Base-by-base conservation (phyloP, 75 land plant genomes). In the Sequoia sempervirens region DNA sequence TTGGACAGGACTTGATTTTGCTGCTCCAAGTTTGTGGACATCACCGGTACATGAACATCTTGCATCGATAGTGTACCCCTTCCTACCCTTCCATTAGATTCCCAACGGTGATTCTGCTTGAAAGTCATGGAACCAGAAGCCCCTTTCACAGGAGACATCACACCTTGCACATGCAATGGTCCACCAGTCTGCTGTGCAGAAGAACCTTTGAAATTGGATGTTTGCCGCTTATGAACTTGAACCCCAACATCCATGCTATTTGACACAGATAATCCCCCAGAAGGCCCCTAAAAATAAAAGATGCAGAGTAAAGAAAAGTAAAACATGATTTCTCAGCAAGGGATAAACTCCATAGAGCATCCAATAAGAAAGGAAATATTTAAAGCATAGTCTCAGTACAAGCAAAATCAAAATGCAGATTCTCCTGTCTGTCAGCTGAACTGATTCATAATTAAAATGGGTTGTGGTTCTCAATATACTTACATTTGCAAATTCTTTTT, bases 61-160 rank as follows among this genome's bases (percentile, higher is more conserved):
- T 82, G 87, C 75, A 83, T 86, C 36, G 83, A 74, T n/a, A 87
- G 86, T 80, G 86, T 88, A 64, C 88, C 85, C 82, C 83, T 87
- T 38, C 89, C 84, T 15, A 85, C 76, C 81, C 84, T 87, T 53
- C 92, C 90, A 82, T 86, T 82, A 45, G 84, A 64, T 84, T 91
- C 90, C 72, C 84, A 85, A 17, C 86, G 83, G 30, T 79, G 89
- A 68, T 68, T 89, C 76, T 83, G 87, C 73, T 80, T 89, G 15
- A 52, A 50, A 66, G 43, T 56, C 66, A 81, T 15, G 43, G 89
- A 74, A 79, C 81, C 79, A 37, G 18, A 34, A 23, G 79, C 75
- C 64, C 32, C 85, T 82, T 79, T 86, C 36, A n/a, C 83, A 47
- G 75, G 36, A 84, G 84, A 58, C 38, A 84, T 54, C 66, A 80